Conservation (phyloP, 192 early-diverging fungal species). For the Podila minutissima region DNA sequence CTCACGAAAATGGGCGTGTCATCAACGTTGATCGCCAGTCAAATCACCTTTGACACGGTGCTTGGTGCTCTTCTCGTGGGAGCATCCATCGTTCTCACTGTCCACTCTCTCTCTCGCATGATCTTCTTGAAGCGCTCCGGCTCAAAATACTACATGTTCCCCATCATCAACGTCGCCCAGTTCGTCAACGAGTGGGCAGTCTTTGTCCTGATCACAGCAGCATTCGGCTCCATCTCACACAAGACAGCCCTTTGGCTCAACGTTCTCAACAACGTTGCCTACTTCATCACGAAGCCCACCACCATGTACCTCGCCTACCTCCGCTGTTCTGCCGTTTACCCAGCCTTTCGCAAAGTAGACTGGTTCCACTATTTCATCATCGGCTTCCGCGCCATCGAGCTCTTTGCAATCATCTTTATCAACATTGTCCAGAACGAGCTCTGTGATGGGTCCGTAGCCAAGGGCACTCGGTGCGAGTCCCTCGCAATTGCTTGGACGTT, state of each 20-base stretch:
- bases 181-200: slow-evolving; percentile 6
- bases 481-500: slow-evolving; percentile 33
- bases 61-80: slow-evolving; percentile 44
- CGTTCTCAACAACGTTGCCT: slow-evolving; percentile 48
- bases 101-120: slow-evolving; percentile 48
- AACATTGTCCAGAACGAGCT: slow-evolving; percentile 36
- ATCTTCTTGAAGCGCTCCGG: slow-evolving; percentile 31
- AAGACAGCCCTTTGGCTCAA: slow-evolving; percentile 30
- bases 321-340: slow-evolving; percentile 40
- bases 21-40: slow-evolving; percentile 12
- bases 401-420: slow-evolving; percentile 37
- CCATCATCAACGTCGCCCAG: slow-evolving; percentile 1
- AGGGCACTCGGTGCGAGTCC: slow-evolving; percentile 26
- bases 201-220: slow-evolving; percentile 4
- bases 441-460: slow-evolving; percentile 34
- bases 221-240: slow-evolving; percentile 11
- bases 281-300: slow-evolving; percentile 49
- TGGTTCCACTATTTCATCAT: slow-evolving; percentile 43
- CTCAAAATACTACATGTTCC: slow-evolving; percentile 17
- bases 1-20: slow-evolving; percentile 12
- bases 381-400: slow-evolving; percentile 28
- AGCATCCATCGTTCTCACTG: slow-evolving; percentile 42
- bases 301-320: slow-evolving; percentile 52
- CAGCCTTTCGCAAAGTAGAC: slow-evolving; percentile 18
- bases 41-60: slow-evolving; percentile 31